Evolutionary conservation across 352 stramenopile genomes (phyloP).

Genomic region (Phytophthora nicotianae): DNA sequence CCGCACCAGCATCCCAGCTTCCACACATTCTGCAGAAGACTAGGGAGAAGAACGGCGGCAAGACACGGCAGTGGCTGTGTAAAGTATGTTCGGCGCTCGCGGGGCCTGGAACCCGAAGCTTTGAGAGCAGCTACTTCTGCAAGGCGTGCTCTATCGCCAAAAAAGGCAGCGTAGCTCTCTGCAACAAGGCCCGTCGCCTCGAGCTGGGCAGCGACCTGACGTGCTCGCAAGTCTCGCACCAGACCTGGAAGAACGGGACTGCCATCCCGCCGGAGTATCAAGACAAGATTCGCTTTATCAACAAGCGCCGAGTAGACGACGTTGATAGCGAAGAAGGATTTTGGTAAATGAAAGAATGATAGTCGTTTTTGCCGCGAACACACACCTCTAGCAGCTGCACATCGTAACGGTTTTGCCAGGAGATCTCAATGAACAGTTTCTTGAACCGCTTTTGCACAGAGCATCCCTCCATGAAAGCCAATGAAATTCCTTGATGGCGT

Average conservation of each 20-base stretch:
- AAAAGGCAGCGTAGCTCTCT: constrained; percentile 15
- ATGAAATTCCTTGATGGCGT: background rate
- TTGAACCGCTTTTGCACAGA: background rate
- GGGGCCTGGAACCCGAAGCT: constrained; percentile 18
- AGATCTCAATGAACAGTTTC: background rate
- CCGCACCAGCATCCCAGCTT: background rate
- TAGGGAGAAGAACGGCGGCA: constrained; percentile 20
- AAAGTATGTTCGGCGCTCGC: constrained; percentile 28
- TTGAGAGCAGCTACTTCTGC: constrained; percentile 28
- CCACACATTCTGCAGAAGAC: constrained; percentile 17
- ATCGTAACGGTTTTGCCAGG: background rate
- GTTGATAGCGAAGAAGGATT: background rate
- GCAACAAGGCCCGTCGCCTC: constrained; percentile 10
- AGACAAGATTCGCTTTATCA: constrained; percentile 21
- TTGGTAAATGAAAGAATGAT: background rate
- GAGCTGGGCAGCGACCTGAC: constrained; percentile 13
- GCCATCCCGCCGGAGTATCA: constrained; percentile 11
- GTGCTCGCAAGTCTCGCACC: constrained; percentile 19
- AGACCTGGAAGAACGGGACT: constrained; percentile 23
- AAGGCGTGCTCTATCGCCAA: constrained; percentile 4
- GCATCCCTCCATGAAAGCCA: background rate
- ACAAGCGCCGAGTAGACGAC: background rate
- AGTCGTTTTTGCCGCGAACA: background rate
- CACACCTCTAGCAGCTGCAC: background rate
- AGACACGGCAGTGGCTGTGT: constrained; percentile 25